A percentile compares a stretch with the other conserved stretches of the same genome.
Conservation (phyloP, 2,329 filamentous ascomycete genomes). For the Sporothrix pallida region DNA sequence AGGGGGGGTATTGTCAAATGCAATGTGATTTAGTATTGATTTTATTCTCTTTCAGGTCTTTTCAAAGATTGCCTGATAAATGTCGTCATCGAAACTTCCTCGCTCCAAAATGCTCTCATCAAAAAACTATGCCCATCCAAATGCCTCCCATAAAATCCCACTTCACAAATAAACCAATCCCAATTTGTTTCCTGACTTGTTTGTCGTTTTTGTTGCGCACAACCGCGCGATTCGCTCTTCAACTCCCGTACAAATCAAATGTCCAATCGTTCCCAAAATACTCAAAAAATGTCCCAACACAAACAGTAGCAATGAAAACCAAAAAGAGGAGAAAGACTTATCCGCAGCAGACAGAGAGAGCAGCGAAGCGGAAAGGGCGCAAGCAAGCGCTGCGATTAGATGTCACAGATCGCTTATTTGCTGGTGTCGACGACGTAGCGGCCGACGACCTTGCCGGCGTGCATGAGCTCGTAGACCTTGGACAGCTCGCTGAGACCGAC, state of each 20-base stretch:
- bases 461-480: conserved; percentile 78
- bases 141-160: conserved; percentile 15
- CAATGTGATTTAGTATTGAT: not conserved
- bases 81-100: not conserved
- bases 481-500: conserved; percentile 80
- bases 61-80: conserved; percentile 32
- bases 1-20: not conserved
- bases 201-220: conserved; percentile 14
- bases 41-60: conserved; percentile 28
- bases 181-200: conserved; percentile 19
- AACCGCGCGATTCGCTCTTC: not conserved
- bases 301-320: not conserved
- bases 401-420: conserved; percentile 41
- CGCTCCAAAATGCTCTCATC: conserved; percentile 10
- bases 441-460: conserved; percentile 73
- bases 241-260: conserved; percentile 8
- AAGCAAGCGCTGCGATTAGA: not conserved
- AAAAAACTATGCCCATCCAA: not conserved
- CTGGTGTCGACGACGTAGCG: conserved; percentile 79
- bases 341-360: not conserved
- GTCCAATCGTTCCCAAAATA: not conserved
- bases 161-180: conserved; percentile 19
- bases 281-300: not conserved
- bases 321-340: not conserved
- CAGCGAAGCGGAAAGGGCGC: not conserved